These are phyloP conservation scores for Ogataea naganishii DNA, from an alignment of 805 yeast species.

Conservation along the genomic window DNA sequence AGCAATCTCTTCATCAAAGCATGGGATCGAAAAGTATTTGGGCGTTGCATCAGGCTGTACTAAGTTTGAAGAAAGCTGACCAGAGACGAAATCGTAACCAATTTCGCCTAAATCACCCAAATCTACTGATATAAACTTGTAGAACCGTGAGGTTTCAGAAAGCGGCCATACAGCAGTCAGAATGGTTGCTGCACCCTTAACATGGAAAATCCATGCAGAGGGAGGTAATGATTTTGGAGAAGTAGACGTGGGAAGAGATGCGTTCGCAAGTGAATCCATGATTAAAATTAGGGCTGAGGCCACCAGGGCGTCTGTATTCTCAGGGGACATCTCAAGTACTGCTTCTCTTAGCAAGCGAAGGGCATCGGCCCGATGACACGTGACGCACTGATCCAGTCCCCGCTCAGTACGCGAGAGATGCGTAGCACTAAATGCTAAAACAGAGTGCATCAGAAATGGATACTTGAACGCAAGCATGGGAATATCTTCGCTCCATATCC, in stretches of 20 bases:
- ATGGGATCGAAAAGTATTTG: slow-evolving; percentile 51
- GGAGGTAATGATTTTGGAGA: slow-evolving; percentile 70
- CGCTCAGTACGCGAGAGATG: slow-evolving; percentile 73
- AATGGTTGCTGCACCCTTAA: slow-evolving; percentile 94
- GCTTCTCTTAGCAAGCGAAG: slow-evolving; percentile 74
- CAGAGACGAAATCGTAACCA: slow-evolving; percentile 27
- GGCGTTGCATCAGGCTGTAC: slow-evolving; percentile 16
- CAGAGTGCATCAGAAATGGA: slow-evolving; percentile 88
- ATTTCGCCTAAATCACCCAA: slow-evolving; percentile 82
- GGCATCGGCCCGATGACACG: slow-evolving; percentile 84
- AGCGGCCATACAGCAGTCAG: slow-evolving; percentile 95
- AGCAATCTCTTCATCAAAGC: slow-evolving; percentile 79
- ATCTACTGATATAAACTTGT: slow-evolving; percentile 73
- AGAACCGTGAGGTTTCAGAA: slow-evolving; percentile 56
- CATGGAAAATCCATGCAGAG: slow-evolving; percentile 95
- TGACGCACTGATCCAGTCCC: slow-evolving; percentile 73
- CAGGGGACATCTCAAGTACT: slow-evolving; percentile 71
- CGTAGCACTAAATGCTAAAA: slow-evolving; percentile 87
- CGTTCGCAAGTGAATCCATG: slow-evolving; percentile 92
- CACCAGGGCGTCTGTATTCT: slow-evolving; percentile 87
- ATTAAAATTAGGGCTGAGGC: slow-evolving; percentile 85
- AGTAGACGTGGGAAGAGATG: slow-evolving; percentile 47
- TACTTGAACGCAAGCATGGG: slow-evolving; percentile 82
- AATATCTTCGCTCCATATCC: slow-evolving; percentile 82
- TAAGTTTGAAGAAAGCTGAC: slow-evolving; percentile 22